Conservation (phyloP, 192 early-diverging fungal genomes). For the Coemansia sp. region DNA sequence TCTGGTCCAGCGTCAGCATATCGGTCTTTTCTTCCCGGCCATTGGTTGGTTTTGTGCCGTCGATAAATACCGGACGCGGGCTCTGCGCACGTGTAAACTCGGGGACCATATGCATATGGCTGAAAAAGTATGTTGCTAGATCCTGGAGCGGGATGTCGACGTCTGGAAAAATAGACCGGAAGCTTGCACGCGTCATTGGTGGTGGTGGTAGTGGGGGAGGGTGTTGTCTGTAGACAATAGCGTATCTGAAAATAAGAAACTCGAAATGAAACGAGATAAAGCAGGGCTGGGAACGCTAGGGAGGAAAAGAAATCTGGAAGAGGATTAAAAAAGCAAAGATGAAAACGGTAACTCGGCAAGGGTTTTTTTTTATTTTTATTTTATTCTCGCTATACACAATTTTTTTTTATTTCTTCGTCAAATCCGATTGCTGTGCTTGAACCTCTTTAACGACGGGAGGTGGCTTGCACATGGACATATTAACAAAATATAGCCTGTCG, state of each 20-base stretch:
- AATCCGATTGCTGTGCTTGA: no score
- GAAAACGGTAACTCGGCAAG: no score
- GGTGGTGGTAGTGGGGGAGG: no score
- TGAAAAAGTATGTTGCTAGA: constrained; percentile 6
- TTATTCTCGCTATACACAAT: no score
- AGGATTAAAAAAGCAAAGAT: background rate
- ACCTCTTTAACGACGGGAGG: no score
- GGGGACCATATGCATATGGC: background rate
- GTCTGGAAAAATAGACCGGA: background rate
- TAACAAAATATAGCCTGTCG: no score
- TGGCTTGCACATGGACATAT: no score
- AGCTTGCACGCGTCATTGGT: background rate
- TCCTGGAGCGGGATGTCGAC: background rate
- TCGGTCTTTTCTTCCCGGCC: background rate
- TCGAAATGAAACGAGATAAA: background rate
- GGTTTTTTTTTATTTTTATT: no score
- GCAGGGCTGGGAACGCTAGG: no score
- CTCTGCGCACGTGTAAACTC: background rate
- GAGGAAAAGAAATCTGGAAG: background rate
- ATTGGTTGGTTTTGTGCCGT: background rate
- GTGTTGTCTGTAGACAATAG: no score
- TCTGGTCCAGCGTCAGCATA: constrained; percentile 10
- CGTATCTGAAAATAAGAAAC: background rate
- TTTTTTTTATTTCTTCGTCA: no score
- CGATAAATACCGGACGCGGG: constrained; percentile 28